Evolutionary conservation across 345 rosid genomes (phyloP), one percentile per base, ranked within the genome.

Genomic region (Noccaea bulbosa): DNA sequence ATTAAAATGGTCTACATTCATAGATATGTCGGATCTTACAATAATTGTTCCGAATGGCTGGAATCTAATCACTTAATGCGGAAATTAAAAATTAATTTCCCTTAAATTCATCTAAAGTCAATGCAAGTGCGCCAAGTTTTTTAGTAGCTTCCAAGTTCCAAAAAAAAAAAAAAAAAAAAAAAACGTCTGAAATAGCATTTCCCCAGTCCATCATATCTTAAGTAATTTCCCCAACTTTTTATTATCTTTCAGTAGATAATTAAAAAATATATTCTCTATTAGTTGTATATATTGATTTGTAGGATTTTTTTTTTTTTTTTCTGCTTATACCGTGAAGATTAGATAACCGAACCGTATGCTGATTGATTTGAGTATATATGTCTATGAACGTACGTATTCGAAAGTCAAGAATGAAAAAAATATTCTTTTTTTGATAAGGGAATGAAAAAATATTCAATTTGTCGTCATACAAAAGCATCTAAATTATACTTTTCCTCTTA

Each of bases 1-100:
- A 52, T 52, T 30, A 52, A 30, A 17, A 52, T 52, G 38, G 17
- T 35, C 9, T 24, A 24, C 27, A 24, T 24, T 24, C 27, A 24
- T 24, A 24, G 27, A 24, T 24, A 24, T 24, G 27, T 24, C 27
- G 27, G 27, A 24, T 24, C 27, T 3, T 24, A 24, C 27, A 24
- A 24, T 24, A 24, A 24, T 1, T 24, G 27, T 2, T 24, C 27
- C 27, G 27, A 60, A 27, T 43, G 37, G 50, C 7, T 2, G 22
- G 50, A 41, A 14, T 39, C 64, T 20, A 59, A 12, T 40, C 65
- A 60, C 65, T 37, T 48, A 50, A 27, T 38, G 11, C 27, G 11
- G 10, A 54, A 27, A 6, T 53, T 53, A 0, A 35, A 33, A 30
- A 67, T 6, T 33, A 67, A 16, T 11, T 56, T 16, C 22, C 45